Base-by-base conservation (phyloP, 1,284 basidiomycete genomes). In the Meira nashicola region DNA sequence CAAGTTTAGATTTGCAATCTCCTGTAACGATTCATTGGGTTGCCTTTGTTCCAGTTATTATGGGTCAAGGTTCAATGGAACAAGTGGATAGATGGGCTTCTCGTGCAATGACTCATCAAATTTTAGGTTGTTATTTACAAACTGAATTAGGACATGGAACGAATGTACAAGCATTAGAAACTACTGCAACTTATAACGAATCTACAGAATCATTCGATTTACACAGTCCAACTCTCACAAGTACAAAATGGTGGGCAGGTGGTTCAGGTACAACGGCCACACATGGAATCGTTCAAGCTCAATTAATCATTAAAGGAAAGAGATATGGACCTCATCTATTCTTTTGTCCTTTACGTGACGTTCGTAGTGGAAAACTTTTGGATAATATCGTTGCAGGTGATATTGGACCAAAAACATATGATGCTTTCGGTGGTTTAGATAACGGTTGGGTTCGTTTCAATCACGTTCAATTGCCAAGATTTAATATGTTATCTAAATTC, bases 221-320 rank as follows among this genome's bases (percentile, higher is more conserved):
- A 39, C 82, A 90, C 74, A 87, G 87, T 0, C 89, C 89, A 0
- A 87, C 86, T 0, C 71, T 89, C 48, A 89, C 87, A 1, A 86
- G 86, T 55, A 85, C 83, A 57, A 91, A 91, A 74, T 91, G 89
- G 89, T 91, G 89, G 89, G 71, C 71, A 1, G 73, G 89, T 86
- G 14, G 85, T 0, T 79, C 88, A 8, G 89, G 86, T 1, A 85
- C 85, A 77, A 86, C 86, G 0, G 84, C 87, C 0, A 90, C 88
- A 0, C 88, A 90, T 74, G 88, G 87, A 10, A 83, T 89, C 15
- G 84, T 90, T 0, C 88, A 90, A 70, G 89, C 89, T 1, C 85
- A 87, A 63, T 80, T 91, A 11, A 83, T 89, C 57, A 80, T 90
- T 10, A 83, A 86, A 0, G 86, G 85, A 21, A 83, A 84, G 71